Conservation (phyloP, 2,329 filamentous ascomycete genomes). For the Setomelanomma holmii region DNA sequence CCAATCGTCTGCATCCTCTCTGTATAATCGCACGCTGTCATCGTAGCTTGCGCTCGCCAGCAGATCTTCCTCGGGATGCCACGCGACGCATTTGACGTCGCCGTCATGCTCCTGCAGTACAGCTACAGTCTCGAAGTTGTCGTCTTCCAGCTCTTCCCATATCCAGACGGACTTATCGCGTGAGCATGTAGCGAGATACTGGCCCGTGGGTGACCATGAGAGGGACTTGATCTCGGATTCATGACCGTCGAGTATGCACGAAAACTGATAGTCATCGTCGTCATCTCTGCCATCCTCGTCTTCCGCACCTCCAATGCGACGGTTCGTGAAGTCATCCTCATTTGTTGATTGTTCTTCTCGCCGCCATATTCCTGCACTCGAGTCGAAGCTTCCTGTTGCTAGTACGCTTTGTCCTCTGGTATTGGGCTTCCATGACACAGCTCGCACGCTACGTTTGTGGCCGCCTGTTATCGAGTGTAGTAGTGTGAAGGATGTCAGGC, state of each 20-base stretch:
- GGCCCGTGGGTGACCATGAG: constrained; percentile 74
- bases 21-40: constrained; percentile 86
- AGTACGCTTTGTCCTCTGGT: constrained; percentile 70
- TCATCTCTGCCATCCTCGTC: constrained; percentile 54
- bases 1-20: constrained; percentile 94
- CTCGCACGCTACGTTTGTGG: constrained; percentile 88
- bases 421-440: constrained; percentile 85
- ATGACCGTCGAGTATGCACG: constrained; percentile 90
- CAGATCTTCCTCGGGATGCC: constrained; percentile 82
- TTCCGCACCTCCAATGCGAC: constrained; percentile 31
- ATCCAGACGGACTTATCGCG: constrained; percentile 97
- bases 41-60: constrained; percentile 94
- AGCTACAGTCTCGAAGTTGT: constrained; percentile 96
- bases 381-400: constrained; percentile 92
- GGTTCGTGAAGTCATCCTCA: constrained; percentile 34
- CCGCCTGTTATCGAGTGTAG: constrained; percentile 84
- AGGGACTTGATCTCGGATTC: constrained; percentile 91
- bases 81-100: constrained; percentile 92
- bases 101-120: constrained; percentile 94
- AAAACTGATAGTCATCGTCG: constrained; percentile 88
- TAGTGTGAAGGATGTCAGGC: constrained; percentile 77
- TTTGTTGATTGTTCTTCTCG: constrained; percentile 70
- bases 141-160: constrained; percentile 95
- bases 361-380: constrained; percentile 75
- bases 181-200: constrained; percentile 86